Conservation (phyloP, 805 yeast genomes). For the Candida piceae region DNA sequence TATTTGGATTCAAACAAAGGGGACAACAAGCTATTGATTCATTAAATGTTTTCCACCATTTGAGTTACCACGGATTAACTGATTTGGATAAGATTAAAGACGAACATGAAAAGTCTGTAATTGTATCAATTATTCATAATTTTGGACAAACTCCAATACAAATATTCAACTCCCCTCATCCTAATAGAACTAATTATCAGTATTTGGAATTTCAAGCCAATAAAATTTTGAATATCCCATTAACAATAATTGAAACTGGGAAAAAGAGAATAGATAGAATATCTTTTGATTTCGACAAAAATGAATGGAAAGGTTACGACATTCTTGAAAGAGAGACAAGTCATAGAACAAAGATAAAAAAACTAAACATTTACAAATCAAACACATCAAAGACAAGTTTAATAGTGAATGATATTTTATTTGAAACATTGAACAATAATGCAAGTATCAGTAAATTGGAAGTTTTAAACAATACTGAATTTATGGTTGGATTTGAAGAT, state of each 20-base stretch:
- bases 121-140: conserved; percentile 81
- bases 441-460: conserved; percentile 35
- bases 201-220: conserved; percentile 32
- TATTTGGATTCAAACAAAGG: conserved; percentile 76
- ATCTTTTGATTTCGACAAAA: conserved; percentile 37
- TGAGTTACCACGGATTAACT: conserved; percentile 81
- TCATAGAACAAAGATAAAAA: not conserved
- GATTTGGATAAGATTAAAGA: conserved; percentile 70
- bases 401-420: conserved; percentile 36
- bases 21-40: conserved; percentile 65
- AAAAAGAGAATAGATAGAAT: conserved; percentile 33
- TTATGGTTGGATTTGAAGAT: conserved; percentile 48
- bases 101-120: conserved; percentile 67
- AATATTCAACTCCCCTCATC: conserved; percentile 66
- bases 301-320: conserved; percentile 47
- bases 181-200: conserved; percentile 37
- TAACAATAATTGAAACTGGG: conserved; percentile 39
- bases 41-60: conserved; percentile 75
- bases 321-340: conserved; percentile 1
- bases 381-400: conserved; percentile 13
- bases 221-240: conserved; percentile 32
- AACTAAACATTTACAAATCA: conserved; percentile 6
- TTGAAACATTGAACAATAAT: conserved; percentile 41
- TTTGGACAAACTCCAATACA: conserved; percentile 88
- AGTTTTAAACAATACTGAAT: conserved; percentile 36